Base-by-base conservation (phyloP, 2,329 filamentous ascomycete species). In the Elsinoe ampelina region DNA sequence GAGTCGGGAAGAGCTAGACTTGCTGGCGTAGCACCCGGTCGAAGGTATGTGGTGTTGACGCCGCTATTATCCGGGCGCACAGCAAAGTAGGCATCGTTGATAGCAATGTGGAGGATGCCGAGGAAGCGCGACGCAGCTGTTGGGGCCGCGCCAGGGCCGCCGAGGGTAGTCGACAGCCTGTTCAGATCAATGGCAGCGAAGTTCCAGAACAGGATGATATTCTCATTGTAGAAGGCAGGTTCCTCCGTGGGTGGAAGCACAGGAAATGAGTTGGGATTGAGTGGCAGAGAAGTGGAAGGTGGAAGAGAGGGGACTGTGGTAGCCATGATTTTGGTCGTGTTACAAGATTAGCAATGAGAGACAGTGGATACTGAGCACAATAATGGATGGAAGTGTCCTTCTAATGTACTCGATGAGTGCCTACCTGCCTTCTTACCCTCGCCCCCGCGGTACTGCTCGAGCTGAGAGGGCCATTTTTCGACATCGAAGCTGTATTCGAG, bases 41-140 rank as follows among this genome's bases (percentile, higher is more conserved):
- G 43, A 11, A 48, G 22, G 15, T 48, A 48, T 11, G 43, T 48
- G 22, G 43, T 48, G 43, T 48, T 48, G 22, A 48, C 43, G 15
- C 30, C 30, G 10, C 43, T 48, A 4, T 20, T 5, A 13, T 60
- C 58, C 7, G 63, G 60, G 2, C 58, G 55, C 48, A 66, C 62
- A 22, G 62, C 58, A 36, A 66, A 66, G 60, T 66, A 66, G 19
- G 62, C 63, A 55, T 66, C 64, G 30, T 66, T 61, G 15, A 64
- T 58, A 15, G 64, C 63, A 17, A 66, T 52, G 32, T 66, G 64
- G 2, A 66, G 50, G 55, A 65, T 66, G 13, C 62, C 63, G 32
- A 63, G 56, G 26, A 48, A 48, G 22, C 43, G 43, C 15, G 43
- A 48, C 2, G 12, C 43, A 3, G 43, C 8, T 15, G 43, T 48